These are phyloP conservation scores for Rosa rugosa DNA, from an alignment of 306 rosid genomes.

Conservation along the genomic window DNA sequence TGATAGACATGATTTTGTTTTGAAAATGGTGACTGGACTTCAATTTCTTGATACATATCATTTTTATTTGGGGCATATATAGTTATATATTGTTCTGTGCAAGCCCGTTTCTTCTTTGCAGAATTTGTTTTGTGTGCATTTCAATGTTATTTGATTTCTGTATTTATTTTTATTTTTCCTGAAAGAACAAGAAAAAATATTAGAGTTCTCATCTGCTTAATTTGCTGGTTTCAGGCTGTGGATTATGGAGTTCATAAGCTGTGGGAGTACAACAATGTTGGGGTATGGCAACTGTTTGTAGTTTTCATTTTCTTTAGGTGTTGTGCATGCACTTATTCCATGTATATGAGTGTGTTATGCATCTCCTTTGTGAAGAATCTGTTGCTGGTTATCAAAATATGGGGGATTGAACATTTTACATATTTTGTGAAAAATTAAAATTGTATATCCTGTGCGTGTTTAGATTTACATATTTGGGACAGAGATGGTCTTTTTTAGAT, in stretches of 20 bases:
- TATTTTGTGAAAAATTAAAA: not conserved
- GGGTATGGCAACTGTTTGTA: conserved; percentile 45
- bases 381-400: not conserved
- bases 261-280: conserved; percentile 91
- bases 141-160: not conserved
- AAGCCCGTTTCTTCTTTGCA: not conserved
- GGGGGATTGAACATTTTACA: not conserved
- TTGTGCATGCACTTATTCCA: not conserved
- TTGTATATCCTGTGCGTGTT: not conserved
- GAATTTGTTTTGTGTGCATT: not conserved
- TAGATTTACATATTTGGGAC: not conserved
- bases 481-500: not conserved
- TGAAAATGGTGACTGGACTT: not conserved
- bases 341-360: not conserved
- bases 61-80: not conserved
- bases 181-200: not conserved
- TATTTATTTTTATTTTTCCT: not conserved
- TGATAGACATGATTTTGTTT: not conserved
- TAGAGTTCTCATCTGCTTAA: not conserved
- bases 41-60: not conserved
- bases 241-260: conserved; percentile 94
- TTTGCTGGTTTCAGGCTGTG: conserved; percentile 65
- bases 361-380: not conserved
- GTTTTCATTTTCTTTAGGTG: not conserved
- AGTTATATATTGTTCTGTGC: not conserved